Evolutionary conservation across 1,139 yeast species (phyloP).

Genomic region (Debaryomycetaceae sp.): DNA sequence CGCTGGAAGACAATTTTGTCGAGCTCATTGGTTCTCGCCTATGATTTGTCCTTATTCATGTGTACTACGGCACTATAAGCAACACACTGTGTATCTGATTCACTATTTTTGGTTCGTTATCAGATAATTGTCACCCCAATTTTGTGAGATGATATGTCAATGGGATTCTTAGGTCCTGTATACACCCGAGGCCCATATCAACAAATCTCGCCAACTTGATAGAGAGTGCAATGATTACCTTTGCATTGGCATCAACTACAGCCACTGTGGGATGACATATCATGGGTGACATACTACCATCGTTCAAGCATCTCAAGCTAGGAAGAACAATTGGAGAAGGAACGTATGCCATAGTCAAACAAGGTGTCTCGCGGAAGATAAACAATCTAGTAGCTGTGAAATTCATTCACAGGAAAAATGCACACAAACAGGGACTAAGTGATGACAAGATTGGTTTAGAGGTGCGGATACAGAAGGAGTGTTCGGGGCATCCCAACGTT

Average conservation of each 20-base stretch:
- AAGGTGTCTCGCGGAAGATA: conserved; percentile 15
- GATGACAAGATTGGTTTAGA: conserved; percentile 50
- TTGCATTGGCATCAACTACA: too few relatives aligned
- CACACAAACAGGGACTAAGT: conserved; percentile 39
- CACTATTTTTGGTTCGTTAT: too few relatives aligned
- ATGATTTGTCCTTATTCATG: too few relatives aligned
- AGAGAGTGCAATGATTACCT: too few relatives aligned
- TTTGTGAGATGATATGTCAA: too few relatives aligned
- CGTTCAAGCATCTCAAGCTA: conserved; percentile 15
- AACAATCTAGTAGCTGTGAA: conserved; percentile 49
- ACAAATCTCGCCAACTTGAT: too few relatives aligned
- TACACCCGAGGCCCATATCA: too few relatives aligned
- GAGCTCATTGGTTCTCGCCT: not conserved
- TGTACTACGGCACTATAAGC: too few relatives aligned
- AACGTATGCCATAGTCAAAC: conserved; percentile 16
- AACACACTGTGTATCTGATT: too few relatives aligned
- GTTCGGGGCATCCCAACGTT: conserved; percentile 57
- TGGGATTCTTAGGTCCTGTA: too few relatives aligned
- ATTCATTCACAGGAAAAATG: conserved; percentile 48
- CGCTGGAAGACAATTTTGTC: not conserved
- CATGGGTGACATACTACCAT: conserved; percentile 18
- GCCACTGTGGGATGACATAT: too few relatives aligned
- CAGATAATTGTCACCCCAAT: too few relatives aligned
- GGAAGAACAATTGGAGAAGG: conserved; percentile 32
- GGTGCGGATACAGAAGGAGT: conserved; percentile 50